These are phyloP conservation scores for Conringia planisiliqua DNA, from an alignment of 345 rosid genomes.

Conservation along the genomic window DNA sequence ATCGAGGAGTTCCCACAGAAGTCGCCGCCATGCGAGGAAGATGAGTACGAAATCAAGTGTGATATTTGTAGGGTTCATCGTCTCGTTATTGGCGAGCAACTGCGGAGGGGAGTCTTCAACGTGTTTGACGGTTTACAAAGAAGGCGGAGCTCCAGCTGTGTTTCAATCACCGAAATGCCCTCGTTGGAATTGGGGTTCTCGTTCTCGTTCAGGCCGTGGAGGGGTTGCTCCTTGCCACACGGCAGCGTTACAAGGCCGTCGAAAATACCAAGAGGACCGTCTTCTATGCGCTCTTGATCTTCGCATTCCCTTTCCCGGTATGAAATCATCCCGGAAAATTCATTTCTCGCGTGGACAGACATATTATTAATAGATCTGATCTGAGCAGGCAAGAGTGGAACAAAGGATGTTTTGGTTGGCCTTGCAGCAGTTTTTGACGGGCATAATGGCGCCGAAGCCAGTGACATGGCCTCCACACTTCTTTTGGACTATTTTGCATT, in stretches of 20 bases:
- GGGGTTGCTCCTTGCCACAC: slow-evolving; percentile 49
- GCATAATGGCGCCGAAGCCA: slow-evolving; percentile 96
- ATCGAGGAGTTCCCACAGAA: too few species aligned
- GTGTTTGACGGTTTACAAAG: slow-evolving; percentile 71
- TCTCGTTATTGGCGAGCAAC: neutral
- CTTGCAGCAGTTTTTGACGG: slow-evolving; percentile 90
- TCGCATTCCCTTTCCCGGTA: slow-evolving; percentile 55
- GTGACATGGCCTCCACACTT: slow-evolving; percentile 92
- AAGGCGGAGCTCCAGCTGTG: slow-evolving; percentile 93
- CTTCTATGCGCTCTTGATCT: slow-evolving; percentile 71
- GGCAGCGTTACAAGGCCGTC: slow-evolving; percentile 66
- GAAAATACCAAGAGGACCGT: slow-evolving; percentile 80
- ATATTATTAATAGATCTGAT: too few species aligned
- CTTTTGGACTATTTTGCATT: slow-evolving; percentile 80
- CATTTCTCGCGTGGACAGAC: too few species aligned
- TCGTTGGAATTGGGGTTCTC: slow-evolving; percentile 58
- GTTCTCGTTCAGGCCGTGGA: slow-evolving; percentile 35
- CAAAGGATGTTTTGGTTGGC: slow-evolving; percentile 69
- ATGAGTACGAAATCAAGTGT: neutral
- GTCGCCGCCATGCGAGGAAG: slow-evolving; percentile 6
- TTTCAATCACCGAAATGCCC: slow-evolving; percentile 86
- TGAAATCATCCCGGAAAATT: too few species aligned
- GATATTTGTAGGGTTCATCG: neutral
- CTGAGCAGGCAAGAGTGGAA: slow-evolving; percentile 55
- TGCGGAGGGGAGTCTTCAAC: slow-evolving; percentile 64